Percentiles rank a stretch among this genome's conserved stretches.
Evolutionary conservation across 768 basidiomycete species (phyloP).

Genomic region (Exsudoporus frostii): DNA sequence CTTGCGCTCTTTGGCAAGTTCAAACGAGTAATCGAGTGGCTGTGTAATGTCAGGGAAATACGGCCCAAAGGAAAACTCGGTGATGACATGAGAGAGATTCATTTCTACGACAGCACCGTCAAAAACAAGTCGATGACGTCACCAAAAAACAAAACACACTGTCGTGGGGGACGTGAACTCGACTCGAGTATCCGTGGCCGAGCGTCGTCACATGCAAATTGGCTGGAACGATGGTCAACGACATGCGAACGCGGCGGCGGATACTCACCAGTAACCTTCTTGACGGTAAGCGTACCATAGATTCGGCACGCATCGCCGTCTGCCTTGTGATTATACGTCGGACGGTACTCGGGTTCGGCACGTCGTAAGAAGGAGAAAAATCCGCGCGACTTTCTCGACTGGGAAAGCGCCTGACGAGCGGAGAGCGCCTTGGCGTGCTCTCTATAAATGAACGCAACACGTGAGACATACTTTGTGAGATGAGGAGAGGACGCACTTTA

Average conservation of each 20-base stretch:
- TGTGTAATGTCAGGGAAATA: conserved; percentile 95
- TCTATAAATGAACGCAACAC: conserved; percentile 29
- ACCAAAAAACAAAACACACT: conserved; percentile 47
- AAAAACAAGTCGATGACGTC: neutral
- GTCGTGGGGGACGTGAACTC: conserved; percentile 82
- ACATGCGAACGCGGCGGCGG: neutral
- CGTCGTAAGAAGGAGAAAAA: conserved; percentile 57
- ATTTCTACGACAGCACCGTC: conserved; percentile 54
- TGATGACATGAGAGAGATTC: conserved; percentile 96
- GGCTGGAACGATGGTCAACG: conserved; percentile 38
- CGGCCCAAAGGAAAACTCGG: conserved; percentile 95
- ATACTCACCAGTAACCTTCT: conserved; percentile 78
- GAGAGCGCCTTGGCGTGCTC: conserved; percentile 66
- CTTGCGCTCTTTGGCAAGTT: conserved; percentile 64
- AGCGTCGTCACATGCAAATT: conserved; percentile 94
- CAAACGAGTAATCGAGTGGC: conserved; percentile 88
- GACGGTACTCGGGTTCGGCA: conserved; percentile 50
- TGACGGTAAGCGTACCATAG: conserved; percentile 77
- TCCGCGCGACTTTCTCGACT: conserved; percentile 74
- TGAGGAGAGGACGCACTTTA: conserved; percentile 46
- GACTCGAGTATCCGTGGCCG: conserved; percentile 90
- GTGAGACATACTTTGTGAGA: neutral
- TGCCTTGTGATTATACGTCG: conserved; percentile 66
- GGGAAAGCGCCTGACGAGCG: conserved; percentile 63
- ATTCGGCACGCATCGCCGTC: conserved; percentile 82